Conservation (phyloP, 2,329 filamentous ascomycete species). For the Pyrenophora teres region DNA sequence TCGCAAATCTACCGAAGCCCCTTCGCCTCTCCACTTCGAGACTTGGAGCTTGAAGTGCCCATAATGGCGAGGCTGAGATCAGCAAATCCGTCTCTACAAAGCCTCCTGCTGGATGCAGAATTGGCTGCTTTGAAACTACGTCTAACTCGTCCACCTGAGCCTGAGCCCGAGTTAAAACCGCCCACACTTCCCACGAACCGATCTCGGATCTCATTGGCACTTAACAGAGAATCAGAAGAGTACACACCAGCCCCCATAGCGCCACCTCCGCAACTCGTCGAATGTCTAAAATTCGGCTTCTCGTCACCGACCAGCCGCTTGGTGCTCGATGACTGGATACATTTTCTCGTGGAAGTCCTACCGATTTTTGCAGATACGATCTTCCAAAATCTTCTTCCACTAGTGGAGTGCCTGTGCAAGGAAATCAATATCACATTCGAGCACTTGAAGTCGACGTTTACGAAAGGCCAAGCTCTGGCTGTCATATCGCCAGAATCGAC, state of each 20-base stretch:
- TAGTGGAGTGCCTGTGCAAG: conserved; percentile 86
- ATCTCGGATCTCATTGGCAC: conserved; percentile 37
- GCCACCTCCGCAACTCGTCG: conserved; percentile 75
- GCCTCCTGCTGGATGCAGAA: conserved; percentile 77
- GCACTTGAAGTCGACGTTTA: conserved; percentile 69
- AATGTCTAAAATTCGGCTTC: conserved; percentile 81
- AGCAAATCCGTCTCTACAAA: conserved; percentile 69
- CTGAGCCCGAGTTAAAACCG: conserved; percentile 25
- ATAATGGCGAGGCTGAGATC: conserved; percentile 71
- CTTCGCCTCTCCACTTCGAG: conserved; percentile 62
- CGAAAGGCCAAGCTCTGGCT: conserved; percentile 36
- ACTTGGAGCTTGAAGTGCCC: conserved; percentile 70
- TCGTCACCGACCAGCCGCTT: conserved; percentile 73
- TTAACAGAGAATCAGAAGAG: conserved; percentile 38
- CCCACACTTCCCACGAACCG: conserved; percentile 28
- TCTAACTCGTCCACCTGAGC: conserved; percentile 35
- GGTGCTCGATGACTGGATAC: conserved; percentile 89
- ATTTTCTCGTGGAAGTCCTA: conserved; percentile 80
- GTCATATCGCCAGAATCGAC: conserved; percentile 67
- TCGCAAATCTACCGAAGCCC: conserved; percentile 69
- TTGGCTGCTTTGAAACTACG: conserved; percentile 72
- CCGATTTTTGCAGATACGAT: conserved; percentile 83
- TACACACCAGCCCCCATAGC: conserved; percentile 42
- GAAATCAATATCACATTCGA: conserved; percentile 76
- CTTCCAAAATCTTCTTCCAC: conserved; percentile 85